phyloP scores from a whole-genome alignment of 495 filamentous ascomycete species.

The Penicillium roqueforti region DNA sequence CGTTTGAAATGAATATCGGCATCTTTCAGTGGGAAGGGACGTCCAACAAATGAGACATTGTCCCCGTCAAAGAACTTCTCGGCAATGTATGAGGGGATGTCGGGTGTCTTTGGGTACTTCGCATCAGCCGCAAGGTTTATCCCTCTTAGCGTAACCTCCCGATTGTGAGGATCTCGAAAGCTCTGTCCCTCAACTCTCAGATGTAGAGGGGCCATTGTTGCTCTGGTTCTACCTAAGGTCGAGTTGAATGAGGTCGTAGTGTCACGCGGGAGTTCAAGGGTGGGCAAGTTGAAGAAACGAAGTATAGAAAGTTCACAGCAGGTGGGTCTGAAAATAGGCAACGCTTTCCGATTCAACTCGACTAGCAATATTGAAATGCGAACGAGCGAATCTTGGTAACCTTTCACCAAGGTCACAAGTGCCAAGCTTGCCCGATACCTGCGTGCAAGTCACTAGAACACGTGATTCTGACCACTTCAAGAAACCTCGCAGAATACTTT shows the following conservation, averaged over 20 bases:
- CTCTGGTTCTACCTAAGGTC: background rate
- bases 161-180: constrained; percentile 68
- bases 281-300: background rate
- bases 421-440: background rate
- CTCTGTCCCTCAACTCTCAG: constrained; percentile 76
- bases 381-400: background rate
- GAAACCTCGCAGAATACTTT: background rate
- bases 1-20: constrained; percentile 85
- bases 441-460: background rate
- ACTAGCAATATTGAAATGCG: background rate
- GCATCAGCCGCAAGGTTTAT: constrained; percentile 67
- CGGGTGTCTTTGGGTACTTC: constrained; percentile 69
- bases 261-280: background rate
- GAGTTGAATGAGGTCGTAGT: background rate
- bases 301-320: background rate
- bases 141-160: constrained; percentile 64
- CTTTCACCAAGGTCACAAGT: background rate
- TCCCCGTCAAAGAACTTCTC: constrained; percentile 91
- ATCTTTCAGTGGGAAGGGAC: constrained; percentile 78
- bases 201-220: constrained; percentile 39
- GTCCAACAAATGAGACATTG: constrained; percentile 79
- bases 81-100: constrained; percentile 72
- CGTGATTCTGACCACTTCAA: background rate
- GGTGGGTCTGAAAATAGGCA: background rate
- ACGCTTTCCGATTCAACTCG: background rate